Conservation (phyloP, 257 asterid species). For the Linaria vulgaris region DNA sequence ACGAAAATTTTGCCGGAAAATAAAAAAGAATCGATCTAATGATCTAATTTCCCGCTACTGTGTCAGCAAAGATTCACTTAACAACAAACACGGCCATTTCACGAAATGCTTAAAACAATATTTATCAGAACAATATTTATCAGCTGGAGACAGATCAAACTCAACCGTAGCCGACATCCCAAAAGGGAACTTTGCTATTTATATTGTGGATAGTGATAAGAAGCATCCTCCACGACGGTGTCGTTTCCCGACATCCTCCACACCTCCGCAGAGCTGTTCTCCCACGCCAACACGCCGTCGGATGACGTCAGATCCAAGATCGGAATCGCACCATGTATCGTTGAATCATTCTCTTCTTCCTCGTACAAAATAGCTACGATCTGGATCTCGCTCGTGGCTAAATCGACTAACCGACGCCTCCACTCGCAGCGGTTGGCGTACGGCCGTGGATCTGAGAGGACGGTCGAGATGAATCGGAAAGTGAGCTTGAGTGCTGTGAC, state of each 20-base stretch:
- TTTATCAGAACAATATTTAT: too few species aligned
- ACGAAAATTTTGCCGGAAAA: too few species aligned
- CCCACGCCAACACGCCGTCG: constrained; percentile 45
- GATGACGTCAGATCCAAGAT: constrained; percentile 52
- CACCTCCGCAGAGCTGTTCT: constrained; percentile 81
- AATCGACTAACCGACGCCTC: constrained; percentile 64
- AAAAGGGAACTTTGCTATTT: too few species aligned
- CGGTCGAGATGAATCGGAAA: constrained; percentile 77
- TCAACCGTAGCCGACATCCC: too few species aligned
- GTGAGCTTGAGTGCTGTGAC: constrained; percentile 64
- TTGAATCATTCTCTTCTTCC: constrained; percentile 58
- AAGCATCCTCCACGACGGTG: constrained; percentile 65
- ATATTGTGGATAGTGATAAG: too few species aligned
- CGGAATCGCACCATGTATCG: constrained; percentile 62
- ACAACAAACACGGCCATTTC: too few species aligned
- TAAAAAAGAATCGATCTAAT: too few species aligned
- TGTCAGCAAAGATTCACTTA: too few species aligned
- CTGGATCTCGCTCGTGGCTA: constrained; percentile 60
- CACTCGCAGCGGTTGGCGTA: constrained; percentile 73
- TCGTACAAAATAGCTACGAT: constrained; percentile 61
- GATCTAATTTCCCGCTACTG: too few species aligned
- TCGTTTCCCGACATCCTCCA: constrained; percentile 66
- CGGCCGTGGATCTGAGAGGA: constrained; percentile 66
- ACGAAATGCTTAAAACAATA: too few species aligned
- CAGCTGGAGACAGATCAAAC: too few species aligned